Evolutionary conservation across 2,329 filamentous ascomycete species (phyloP), one percentile per base, ranked within the genome.

Genomic region (Daldinia sp.): DNA sequence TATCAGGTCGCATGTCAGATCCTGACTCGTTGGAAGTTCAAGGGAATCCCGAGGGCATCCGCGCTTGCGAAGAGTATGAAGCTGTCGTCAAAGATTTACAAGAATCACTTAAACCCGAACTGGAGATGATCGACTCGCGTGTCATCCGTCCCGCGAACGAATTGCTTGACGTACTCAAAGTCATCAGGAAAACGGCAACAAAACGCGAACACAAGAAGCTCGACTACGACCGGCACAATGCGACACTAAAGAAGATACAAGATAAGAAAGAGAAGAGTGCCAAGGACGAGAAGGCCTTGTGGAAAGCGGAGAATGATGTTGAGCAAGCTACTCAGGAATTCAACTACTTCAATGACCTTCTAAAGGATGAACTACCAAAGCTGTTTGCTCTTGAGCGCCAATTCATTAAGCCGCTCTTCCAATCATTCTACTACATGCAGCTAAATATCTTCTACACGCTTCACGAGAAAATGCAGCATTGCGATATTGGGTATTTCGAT

Each of bases 401-500:
- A 80, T 98, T 99, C 80, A 99, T 99, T 80, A 91, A 93, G 74
- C 96, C 96, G 2, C 88, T 99, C 6, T 99, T 99, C 86, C 96
- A 98, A 80, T 97, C 93, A 9, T 99, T 99, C 84, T 99, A 99
- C 83, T 99, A 98, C 85, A 99, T 99, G 96, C 96, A 99, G 81
- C 88, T 99, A 72, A 99, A 99, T 81, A 93, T 99, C 72, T 99
- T 98, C 81, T 99, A 99, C 82, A 99, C 96, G 0, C 86, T 99
- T 60, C 96, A 99, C 80, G 95, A 98, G 82, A 93, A 91, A 82
- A 99, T 99, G 96, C 96, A 99, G 83, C 90, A 88, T 73, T 94
- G 97, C 79, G 94, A 98, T 77, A 99, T 99, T 78, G 94, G 94
- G 69, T 99, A 99, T 82, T 99, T 99, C 81, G 93, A 99, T 80